Percentiles rank a stretch among this genome's conserved stretches.
These are phyloP conservation scores for Magnolia sinica DNA, from an alignment of 164 flowering plant genomes.

Conservation along the genomic window DNA sequence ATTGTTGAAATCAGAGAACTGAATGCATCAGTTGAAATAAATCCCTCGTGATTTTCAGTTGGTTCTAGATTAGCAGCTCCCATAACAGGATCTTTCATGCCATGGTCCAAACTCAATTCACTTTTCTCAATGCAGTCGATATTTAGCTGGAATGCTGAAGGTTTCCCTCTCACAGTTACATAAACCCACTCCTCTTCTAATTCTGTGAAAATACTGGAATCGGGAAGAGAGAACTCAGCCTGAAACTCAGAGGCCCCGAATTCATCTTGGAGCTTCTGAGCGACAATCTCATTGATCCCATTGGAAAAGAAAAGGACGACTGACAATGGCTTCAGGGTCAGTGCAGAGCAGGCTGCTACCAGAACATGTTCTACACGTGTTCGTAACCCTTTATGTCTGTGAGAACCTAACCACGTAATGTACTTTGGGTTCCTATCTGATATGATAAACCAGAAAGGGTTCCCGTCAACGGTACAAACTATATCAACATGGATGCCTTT, in stretches of 20 bases:
- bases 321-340: constrained; percentile 50
- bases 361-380: constrained; percentile 41
- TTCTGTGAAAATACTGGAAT: constrained; percentile 38
- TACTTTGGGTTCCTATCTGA: constrained; percentile 83
- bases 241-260: constrained; percentile 49
- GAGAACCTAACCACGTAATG: constrained; percentile 50
- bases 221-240: constrained; percentile 27
- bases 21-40: constrained; percentile 31
- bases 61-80: constrained; percentile 13
- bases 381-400: constrained; percentile 47
- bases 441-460: constrained; percentile 79
- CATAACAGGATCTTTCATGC: not conserved
- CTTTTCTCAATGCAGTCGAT: constrained; percentile 19
- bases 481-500: constrained; percentile 63
- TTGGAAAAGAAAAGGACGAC: constrained; percentile 71
- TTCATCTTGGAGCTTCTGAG: constrained; percentile 35
- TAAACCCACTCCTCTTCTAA: constrained; percentile 57
- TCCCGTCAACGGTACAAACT: constrained; percentile 55
- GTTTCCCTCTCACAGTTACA: constrained; percentile 24
- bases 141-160: constrained; percentile 41
- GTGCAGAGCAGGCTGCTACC: constrained; percentile 42
- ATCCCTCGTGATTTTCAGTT: not conserved
- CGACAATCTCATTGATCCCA: constrained; percentile 39
- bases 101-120: constrained; percentile 11
- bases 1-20: constrained; percentile 39